A percentile compares a stretch with the other conserved stretches of the same genome.
phyloP scores from a whole-genome alignment of 192 early-diverging fungal species.

The Umbelopsis sp. region DNA sequence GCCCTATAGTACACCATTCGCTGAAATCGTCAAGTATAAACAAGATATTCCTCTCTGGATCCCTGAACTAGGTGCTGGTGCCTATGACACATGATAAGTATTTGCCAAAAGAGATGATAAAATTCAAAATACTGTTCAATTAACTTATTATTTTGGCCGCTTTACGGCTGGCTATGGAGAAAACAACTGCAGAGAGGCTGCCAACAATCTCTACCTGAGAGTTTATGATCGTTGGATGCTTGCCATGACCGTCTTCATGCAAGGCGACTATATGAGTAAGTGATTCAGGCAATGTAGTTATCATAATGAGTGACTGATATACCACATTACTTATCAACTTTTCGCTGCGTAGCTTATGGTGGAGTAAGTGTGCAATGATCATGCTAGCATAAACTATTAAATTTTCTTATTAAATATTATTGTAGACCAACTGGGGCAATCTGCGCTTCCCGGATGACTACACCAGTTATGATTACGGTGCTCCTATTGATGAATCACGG shows the following conservation, averaged over 20 bases:
- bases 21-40: constrained; percentile 21
- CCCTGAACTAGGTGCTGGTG: constrained; percentile 28
- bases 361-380: constrained; percentile 2
- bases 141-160: neutral
- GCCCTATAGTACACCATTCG: constrained; percentile 8
- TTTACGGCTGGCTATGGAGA: constrained; percentile 14
- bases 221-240: constrained; percentile 28
- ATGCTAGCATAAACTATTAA: neutral
- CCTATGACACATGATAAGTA: constrained; percentile 27
- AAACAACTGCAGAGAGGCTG: constrained; percentile 8
- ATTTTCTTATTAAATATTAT: neutral
- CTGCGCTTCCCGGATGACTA: constrained; percentile 26
- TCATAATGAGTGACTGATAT: neutral
- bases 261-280: constrained; percentile 27
- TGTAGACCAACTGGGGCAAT: constrained; percentile 30
- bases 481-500: constrained; percentile 28
- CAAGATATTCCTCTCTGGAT: constrained; percentile 25
- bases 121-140: neutral
- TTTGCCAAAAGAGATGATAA: neutral
- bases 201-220: constrained; percentile 20
- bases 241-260: constrained; percentile 21
- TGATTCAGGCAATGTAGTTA: neutral
- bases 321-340: neutral
- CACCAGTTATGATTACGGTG: constrained; percentile 32
- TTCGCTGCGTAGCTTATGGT: constrained; percentile 16